These are phyloP conservation scores for Globisporangium uncinulatum DNA, from an alignment of 352 stramenopile species.

Conservation along the genomic window DNA sequence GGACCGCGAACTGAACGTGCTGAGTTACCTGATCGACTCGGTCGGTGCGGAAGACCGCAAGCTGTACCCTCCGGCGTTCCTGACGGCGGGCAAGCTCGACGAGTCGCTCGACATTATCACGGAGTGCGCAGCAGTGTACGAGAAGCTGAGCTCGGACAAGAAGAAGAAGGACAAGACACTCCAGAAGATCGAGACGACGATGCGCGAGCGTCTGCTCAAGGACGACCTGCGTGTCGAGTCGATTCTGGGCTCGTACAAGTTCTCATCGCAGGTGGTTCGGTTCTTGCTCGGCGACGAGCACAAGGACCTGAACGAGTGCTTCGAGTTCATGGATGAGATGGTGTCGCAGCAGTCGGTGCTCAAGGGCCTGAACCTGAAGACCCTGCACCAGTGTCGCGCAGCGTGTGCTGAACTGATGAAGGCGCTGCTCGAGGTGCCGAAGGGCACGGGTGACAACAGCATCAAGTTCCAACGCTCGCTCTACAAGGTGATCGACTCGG, in stretches of 20 bases:
- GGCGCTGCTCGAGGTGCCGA: conserved; percentile 75
- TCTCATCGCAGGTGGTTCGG: conserved; percentile 76
- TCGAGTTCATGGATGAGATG: conserved; percentile 85
- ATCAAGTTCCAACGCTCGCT: conserved; percentile 86
- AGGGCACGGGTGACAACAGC: conserved; percentile 62
- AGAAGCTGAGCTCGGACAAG: conserved; percentile 81
- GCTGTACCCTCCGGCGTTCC: conserved; percentile 80
- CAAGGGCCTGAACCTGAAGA: conserved; percentile 79
- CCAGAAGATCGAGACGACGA: conserved; percentile 84
- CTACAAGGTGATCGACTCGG: conserved; percentile 82
- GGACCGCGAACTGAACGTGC: conserved; percentile 78
- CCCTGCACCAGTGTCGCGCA: conserved; percentile 62
- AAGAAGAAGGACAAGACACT: conserved; percentile 87
- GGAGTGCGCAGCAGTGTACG: conserved; percentile 72
- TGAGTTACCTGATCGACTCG: conserved; percentile 85
- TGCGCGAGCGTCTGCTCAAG: conserved; percentile 80
- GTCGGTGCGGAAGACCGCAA: conserved; percentile 70
- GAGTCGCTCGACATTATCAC: conserved; percentile 84
- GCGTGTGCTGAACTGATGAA: conserved; percentile 85
- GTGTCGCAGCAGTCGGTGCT: conserved; percentile 66
- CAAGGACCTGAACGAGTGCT: conserved; percentile 78
- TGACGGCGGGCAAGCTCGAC: conserved; percentile 83
- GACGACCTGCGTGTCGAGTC: conserved; percentile 81
- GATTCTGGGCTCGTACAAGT: conserved; percentile 83
- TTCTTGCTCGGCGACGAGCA: conserved; percentile 81